Evolutionary conservation across 1,284 basidiomycete species (phyloP), one percentile per base, ranked within the genome.

Genomic region (Rhodotorula sp.): DNA sequence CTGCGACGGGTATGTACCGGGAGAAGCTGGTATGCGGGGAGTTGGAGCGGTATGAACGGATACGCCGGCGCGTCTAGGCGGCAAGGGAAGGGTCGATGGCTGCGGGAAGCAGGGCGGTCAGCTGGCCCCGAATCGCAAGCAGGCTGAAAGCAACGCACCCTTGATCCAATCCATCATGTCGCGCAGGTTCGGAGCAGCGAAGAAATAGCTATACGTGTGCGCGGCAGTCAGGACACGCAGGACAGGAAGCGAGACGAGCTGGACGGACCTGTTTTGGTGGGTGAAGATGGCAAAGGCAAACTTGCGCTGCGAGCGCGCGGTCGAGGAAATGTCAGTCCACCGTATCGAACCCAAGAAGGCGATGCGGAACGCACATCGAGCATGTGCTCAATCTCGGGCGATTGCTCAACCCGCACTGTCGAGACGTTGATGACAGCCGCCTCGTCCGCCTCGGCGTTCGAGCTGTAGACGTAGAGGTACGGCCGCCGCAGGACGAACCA

Each of bases 401-500:
- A 93, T 74, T 88, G 88, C 79, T 93, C 91, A 27, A 97, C 89
- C 75, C 91, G 91, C 57, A 94, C 91, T 46, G 90, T 90, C 36
- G 85, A 86, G 60, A 98, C 86, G 80, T 92, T 92, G 80, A 98
- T 89, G 65, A 97, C 85, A 62, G 78, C 76, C 13, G 89, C 83
- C 82, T 97, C 94, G 78, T 94, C 91, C 27, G 90, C 81, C 81
- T 97, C 92, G 74, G 88, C 88, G 15, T 88, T 89, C 74, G 88
- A 88, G 41, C 87, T 85, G 83, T 95, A 97, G 68, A 97, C 85
- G 79, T 94, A 89, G 9, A 98, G 85, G 82, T 96, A 95, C 0
- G 96, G 96, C 79, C 94, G 87, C 80, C 89, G 87, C n/a, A 98
- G 85, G 22, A 94, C 91, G 80, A 96, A 94, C 88, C 90, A 93